Conservation (phyloP, 2,329 filamentous ascomycete genomes). For the Calonectria leucothoes region DNA sequence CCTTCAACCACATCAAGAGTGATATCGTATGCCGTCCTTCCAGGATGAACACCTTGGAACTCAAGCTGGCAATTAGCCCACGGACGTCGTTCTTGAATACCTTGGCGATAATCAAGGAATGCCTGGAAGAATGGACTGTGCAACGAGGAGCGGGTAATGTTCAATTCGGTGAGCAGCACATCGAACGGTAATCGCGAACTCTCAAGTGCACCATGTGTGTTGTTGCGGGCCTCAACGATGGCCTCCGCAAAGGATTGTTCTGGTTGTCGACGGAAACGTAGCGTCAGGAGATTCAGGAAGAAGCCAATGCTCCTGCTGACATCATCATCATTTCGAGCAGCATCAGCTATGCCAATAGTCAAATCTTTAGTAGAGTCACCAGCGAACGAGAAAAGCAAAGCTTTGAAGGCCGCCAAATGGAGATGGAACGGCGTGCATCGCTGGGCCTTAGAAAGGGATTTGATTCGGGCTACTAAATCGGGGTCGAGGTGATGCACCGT, state of each 20-base stretch:
- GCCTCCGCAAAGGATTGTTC: not conserved
- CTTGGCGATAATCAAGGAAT: not conserved
- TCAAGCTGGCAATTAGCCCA: not conserved
- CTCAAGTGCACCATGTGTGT: not conserved
- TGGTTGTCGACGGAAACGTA: slow-evolving; percentile 5
- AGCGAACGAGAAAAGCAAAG: not conserved
- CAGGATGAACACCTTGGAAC: not conserved
- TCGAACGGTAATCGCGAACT: slow-evolving; percentile 3
- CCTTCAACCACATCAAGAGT: not conserved
- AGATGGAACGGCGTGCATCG: slow-evolving; percentile 15
- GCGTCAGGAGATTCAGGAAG: slow-evolving; percentile 17
- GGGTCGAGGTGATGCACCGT: not conserved
- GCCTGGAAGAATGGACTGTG: slow-evolving; percentile 17
- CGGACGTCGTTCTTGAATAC: not conserved
- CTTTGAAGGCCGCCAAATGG: slow-evolving; percentile 8
- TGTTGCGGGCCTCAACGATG: not conserved
- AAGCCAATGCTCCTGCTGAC: slow-evolving; percentile 5
- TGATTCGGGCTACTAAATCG: not conserved
- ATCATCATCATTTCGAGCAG: not conserved
- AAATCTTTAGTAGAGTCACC: slow-evolving; percentile 10
- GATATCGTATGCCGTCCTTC: not conserved
- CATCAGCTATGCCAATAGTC: slow-evolving; percentile 17
- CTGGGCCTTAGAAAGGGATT: not conserved
- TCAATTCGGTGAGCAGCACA: not conserved
- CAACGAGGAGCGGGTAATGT: not conserved